phyloP scores from a whole-genome alignment of 306 rosid genomes.

The Oemleria cerasiformis region DNA sequence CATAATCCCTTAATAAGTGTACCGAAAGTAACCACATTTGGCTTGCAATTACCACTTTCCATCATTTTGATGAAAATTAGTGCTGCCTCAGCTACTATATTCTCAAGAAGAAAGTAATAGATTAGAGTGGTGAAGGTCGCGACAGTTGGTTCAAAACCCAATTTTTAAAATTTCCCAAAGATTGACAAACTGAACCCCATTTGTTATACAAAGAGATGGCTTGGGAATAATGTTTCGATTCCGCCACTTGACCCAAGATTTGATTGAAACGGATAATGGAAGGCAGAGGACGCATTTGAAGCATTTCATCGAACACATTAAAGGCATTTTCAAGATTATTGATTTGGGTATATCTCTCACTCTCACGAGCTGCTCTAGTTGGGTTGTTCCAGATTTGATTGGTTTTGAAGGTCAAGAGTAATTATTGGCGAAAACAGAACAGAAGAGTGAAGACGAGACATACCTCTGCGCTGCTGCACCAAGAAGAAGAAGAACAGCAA shows the following conservation, averaged over 20 bases:
- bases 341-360: not conserved
- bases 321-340: constrained; percentile 18
- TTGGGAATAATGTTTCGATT: constrained; percentile 16
- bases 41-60: constrained; percentile 10
- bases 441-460: not conserved
- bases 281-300: constrained; percentile 24
- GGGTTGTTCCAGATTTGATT: not conserved
- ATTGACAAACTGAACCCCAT: constrained; percentile 10
- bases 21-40: constrained; percentile 17
- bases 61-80: not conserved
- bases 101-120: constrained; percentile 29
- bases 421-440: not conserved
- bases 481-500: not conserved
- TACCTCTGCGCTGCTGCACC: not conserved
- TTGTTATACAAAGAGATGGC: constrained; percentile 17
- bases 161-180: constrained; percentile 24
- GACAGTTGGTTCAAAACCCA: constrained; percentile 15
- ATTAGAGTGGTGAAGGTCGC: constrained; percentile 15
- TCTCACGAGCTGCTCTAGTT: too few species aligned
- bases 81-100: not conserved
- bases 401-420: not conserved
- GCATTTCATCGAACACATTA: constrained; percentile 32
- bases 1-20: constrained; percentile 32
- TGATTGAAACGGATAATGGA: constrained; percentile 21
- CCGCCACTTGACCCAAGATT: constrained; percentile 24